Evolutionary conservation across 257 asterid species (phyloP).

Genomic region (Solanum dulcamara): DNA sequence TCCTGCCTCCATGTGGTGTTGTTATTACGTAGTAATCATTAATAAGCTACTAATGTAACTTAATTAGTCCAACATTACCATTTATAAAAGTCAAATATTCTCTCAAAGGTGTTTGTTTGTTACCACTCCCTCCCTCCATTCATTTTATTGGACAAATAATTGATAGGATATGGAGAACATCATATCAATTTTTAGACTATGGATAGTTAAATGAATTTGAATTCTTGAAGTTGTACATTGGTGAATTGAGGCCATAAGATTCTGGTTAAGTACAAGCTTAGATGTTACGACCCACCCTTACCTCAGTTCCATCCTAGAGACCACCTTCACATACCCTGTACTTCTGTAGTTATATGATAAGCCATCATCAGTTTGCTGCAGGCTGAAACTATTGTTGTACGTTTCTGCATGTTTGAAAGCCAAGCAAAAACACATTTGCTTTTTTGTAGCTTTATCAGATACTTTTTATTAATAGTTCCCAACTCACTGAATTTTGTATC

Average conservation of each 20-base stretch:
- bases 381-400: not conserved
- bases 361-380: not conserved
- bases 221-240: not conserved
- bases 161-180: not conserved
- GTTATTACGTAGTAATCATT: not conserved
- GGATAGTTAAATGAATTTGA: not conserved
- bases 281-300: not conserved
- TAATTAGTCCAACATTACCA: not conserved
- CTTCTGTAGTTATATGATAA: not conserved
- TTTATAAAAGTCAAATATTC: not conserved
- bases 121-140: not conserved
- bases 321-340: not conserved
- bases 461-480: not conserved
- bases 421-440: not conserved
- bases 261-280: not conserved
- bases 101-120: not conserved
- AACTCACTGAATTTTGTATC: not conserved
- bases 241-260: not conserved
- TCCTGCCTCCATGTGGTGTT: not conserved
- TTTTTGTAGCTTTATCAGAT: not conserved
- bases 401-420: not conserved
- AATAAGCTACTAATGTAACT: not conserved
- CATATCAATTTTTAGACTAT: not conserved
- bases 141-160: not conserved
- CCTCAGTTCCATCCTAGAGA: not conserved